A percentile compares a stretch with the other conserved stretches of the same genome.
These are phyloP conservation scores for Penicillium concentricum DNA, from an alignment of 2,329 filamentous ascomycete genomes.

Conservation along the genomic window DNA sequence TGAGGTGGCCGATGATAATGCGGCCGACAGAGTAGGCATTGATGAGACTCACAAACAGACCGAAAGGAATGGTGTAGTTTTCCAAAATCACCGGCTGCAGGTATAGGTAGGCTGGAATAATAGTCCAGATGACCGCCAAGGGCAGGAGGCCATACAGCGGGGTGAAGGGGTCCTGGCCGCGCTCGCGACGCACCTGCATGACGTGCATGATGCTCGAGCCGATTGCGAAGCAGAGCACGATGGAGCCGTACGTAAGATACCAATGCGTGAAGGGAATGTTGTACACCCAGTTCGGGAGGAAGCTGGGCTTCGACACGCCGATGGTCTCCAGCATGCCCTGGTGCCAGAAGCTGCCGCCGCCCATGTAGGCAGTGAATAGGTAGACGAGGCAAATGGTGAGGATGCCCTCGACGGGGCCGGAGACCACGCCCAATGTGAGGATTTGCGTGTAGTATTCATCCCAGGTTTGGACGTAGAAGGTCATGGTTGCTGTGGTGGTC, in stretches of 20 bases:
- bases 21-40: slow-evolving; percentile 95
- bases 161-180: slow-evolving; percentile 64
- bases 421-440: slow-evolving; percentile 85
- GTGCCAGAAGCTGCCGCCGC: slow-evolving; percentile 91
- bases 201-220: slow-evolving; percentile 73
- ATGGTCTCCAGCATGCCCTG: slow-evolving; percentile 72
- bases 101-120: slow-evolving; percentile 75
- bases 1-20: slow-evolving; percentile 93
- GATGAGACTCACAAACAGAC: slow-evolving; percentile 81
- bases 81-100: slow-evolving; percentile 82
- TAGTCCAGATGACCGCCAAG: slow-evolving; percentile 72
- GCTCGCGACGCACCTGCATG: slow-evolving; percentile 72
- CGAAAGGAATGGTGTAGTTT: slow-evolving; percentile 83
- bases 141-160: slow-evolving; percentile 79
- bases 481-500: slow-evolving; percentile 64
- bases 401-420: slow-evolving; percentile 92
- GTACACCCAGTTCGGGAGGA: slow-evolving; percentile 71
- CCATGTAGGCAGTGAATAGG: slow-evolving; percentile 76
- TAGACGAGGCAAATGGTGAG: slow-evolving; percentile 81
- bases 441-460: slow-evolving; percentile 99
- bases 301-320: slow-evolving; percentile 61
- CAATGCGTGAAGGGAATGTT: slow-evolving; percentile 84
- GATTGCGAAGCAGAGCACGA: slow-evolving; percentile 84
- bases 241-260: slow-evolving; percentile 82
- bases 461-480: slow-evolving; percentile 99